Evolutionary conservation across 179 eudicot species (phyloP).

Genomic region (Silene coronaria): DNA sequence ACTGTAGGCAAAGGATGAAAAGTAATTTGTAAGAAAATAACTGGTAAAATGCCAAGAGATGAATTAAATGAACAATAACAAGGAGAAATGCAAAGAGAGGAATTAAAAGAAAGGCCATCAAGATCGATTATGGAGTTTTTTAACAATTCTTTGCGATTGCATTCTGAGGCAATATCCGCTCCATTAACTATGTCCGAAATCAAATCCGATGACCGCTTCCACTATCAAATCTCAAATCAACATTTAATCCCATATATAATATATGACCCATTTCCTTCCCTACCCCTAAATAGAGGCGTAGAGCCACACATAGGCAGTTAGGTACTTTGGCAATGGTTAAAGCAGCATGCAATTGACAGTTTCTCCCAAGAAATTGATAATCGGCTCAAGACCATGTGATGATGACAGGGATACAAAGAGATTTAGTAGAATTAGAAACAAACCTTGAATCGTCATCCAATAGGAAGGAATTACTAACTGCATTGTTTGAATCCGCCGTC

Average conservation of each 20-base stretch:
- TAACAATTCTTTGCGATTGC: background rate
- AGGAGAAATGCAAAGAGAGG: too few species aligned
- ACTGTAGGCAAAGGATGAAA: background rate
- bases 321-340: background rate
- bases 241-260: background rate
- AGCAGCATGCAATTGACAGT: background rate
- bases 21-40: background rate
- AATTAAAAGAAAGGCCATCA: background rate
- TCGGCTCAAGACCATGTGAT: background rate
- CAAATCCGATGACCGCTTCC: background rate
- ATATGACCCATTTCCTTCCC: background rate
- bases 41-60: background rate
- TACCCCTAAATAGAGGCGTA: background rate
- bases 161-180: background rate
- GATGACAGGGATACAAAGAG: background rate
- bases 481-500: conserved; percentile 71
- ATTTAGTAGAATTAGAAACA: conserved; percentile 2
- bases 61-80: background rate
- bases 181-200: background rate
- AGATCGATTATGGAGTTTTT: background rate
- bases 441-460: conserved; percentile 89
- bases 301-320: background rate
- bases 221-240: background rate
- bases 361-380: background rate
- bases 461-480: conserved; percentile 68